A percentile compares a stretch with the other conserved stretches of the same genome.
Evolutionary conservation across 2,329 filamentous ascomycete genomes (phyloP).

Genomic region (Phialophora verrucosa): DNA sequence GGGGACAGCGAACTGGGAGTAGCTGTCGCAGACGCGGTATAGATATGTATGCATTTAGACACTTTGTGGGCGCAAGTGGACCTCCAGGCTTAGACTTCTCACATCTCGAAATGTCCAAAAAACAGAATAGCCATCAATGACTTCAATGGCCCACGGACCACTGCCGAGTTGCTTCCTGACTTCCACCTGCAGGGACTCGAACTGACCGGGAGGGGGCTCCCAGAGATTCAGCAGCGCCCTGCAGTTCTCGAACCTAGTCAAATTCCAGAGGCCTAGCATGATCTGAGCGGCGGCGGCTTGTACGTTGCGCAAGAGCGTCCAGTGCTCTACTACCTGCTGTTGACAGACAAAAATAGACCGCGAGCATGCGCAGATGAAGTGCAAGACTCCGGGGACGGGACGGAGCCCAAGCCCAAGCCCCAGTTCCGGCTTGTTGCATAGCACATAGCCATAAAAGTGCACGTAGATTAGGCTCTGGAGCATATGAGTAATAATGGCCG

Average conservation of each 20-base stretch:
- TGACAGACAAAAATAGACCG: background rate
- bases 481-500: background rate
- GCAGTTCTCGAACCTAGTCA: background rate
- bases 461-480: background rate
- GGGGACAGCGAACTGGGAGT: slow-evolving; percentile 13
- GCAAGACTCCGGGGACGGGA: background rate
- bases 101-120: slow-evolving; percentile 13
- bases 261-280: background rate
- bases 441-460: background rate
- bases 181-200: background rate
- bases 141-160: slow-evolving; percentile 6
- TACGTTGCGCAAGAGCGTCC: background rate
- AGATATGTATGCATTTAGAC: background rate
- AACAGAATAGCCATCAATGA: slow-evolving; percentile 10
- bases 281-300: background rate
- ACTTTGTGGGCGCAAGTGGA: background rate
- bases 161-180: background rate
- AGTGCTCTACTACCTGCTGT: background rate
- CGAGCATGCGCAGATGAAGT: background rate
- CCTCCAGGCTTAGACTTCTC: slow-evolving; percentile 7
- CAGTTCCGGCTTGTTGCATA: background rate
- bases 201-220: background rate
- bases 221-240: background rate
- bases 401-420: background rate
- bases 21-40: slow-evolving; percentile 1